These are phyloP conservation scores for Zychaea mexicana DNA, from an alignment of 371 early-diverging fungal species.

Conservation along the genomic window DNA sequence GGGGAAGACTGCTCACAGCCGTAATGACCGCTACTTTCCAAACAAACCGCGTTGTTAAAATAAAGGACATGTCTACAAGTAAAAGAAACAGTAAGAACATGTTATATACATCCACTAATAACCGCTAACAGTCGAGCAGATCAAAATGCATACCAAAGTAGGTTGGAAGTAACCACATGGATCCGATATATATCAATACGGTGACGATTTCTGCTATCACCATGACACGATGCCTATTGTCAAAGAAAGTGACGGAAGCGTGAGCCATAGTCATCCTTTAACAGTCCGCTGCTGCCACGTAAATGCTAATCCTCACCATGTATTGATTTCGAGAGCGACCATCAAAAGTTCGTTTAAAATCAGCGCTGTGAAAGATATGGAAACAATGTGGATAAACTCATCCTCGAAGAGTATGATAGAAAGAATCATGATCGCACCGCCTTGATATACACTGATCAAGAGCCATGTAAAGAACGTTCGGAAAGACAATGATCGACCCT, in stretches of 20 bases:
- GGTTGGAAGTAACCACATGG: slow-evolving; percentile 86
- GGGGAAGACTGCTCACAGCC: slow-evolving; percentile 83
- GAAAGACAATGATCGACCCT: slow-evolving; percentile 88
- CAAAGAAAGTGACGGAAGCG: background rate
- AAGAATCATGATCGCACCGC: slow-evolving; percentile 95
- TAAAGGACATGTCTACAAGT: slow-evolving; percentile 77
- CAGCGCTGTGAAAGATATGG: slow-evolving; percentile 96
- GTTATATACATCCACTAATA: background rate
- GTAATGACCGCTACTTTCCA: slow-evolving; percentile 94
- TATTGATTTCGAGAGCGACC: slow-evolving; percentile 94
- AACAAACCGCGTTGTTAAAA: slow-evolving; percentile 78
- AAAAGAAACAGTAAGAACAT: too few species aligned
- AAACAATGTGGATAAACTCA: slow-evolving; percentile 95
- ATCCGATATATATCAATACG: slow-evolving; percentile 80
- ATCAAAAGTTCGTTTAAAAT: slow-evolving; percentile 98
- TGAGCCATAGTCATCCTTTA: background rate
- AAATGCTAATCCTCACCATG: slow-evolving; percentile 59
- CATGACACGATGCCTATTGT: slow-evolving; percentile 80
- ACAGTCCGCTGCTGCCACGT: background rate
- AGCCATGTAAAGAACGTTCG: slow-evolving; percentile 96
- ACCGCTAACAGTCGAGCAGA: too few species aligned
- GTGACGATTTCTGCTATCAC: slow-evolving; percentile 83
- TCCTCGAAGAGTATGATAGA: slow-evolving; percentile 93
- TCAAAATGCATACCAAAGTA: slow-evolving; percentile 88
- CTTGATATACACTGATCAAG: slow-evolving; percentile 96